A percentile compares a stretch with the other conserved stretches of the same genome.
phyloP scores from a whole-genome alignment of 495 filamentous ascomycete species.

The Aspergillus diversus region DNA sequence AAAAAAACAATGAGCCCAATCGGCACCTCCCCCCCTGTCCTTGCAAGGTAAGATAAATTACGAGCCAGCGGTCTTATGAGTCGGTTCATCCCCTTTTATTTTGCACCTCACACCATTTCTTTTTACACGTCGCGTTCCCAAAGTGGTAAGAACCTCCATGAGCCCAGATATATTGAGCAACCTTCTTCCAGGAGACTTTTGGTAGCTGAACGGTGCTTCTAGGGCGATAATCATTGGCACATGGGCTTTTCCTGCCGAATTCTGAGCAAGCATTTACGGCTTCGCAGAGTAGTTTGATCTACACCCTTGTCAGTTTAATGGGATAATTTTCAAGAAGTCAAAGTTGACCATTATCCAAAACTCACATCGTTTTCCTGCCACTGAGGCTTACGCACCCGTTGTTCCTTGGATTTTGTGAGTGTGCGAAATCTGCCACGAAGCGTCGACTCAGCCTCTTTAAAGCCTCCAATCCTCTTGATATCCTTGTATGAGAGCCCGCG shows the following conservation, averaged over 20 bases:
- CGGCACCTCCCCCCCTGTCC: too few relatives aligned
- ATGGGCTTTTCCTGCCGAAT: constrained; percentile 8
- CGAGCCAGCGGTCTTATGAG: background rate
- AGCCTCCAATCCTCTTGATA: constrained; percentile 67
- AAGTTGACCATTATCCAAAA: constrained; percentile 24
- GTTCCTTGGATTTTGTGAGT: constrained; percentile 74
- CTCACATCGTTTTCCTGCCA: constrained; percentile 81
- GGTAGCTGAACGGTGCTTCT: constrained; percentile 21
- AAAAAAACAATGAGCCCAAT: background rate
- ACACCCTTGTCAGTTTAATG: constrained; percentile 20
- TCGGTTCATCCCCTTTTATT: constrained; percentile 14
- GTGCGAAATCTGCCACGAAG: constrained; percentile 79
- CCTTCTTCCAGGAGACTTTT: constrained; percentile 82
- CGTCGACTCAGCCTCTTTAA: constrained; percentile 84
- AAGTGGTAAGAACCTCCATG: constrained; percentile 83
- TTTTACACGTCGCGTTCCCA: constrained; percentile 85
- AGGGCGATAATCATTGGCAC: constrained; percentile 8
- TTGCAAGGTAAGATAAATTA: background rate
- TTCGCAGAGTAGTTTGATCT: constrained; percentile 44
- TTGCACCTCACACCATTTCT: constrained; percentile 64
- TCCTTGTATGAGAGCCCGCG: constrained; percentile 78
- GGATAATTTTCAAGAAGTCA: background rate
- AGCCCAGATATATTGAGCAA: constrained; percentile 69
- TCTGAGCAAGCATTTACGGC: constrained; percentile 42
- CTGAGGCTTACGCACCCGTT: constrained; percentile 75